Percentiles rank a stretch among this genome's conserved stretches.
phyloP scores from a whole-genome alignment of 306 rosid species.

The Ormosia emarginata region DNA sequence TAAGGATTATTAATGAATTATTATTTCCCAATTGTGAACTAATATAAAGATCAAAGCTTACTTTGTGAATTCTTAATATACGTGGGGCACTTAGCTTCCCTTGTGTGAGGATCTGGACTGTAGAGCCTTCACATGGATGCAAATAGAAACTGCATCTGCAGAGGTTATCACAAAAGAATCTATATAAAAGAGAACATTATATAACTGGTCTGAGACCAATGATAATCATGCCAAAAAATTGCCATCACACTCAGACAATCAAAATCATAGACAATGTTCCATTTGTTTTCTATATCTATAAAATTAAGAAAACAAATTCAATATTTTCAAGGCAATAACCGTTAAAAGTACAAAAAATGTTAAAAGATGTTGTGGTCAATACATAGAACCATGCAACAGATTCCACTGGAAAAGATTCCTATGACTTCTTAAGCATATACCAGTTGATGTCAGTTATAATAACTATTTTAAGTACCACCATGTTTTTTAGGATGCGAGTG shows the following conservation, averaged over 20 bases:
- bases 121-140: conserved; percentile 93
- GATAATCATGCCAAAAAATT: not conserved
- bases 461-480: not conserved
- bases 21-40: not conserved
- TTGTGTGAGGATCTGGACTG: conserved; percentile 86
- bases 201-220: not conserved
- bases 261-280: conserved; percentile 6
- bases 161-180: conserved; percentile 10
- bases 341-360: not conserved
- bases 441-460: conserved; percentile 2
- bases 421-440: conserved; percentile 3
- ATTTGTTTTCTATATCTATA: not conserved
- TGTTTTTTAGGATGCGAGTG: not conserved
- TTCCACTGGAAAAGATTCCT: not conserved
- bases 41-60: conserved; percentile 36
- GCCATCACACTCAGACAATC: conserved; percentile 2
- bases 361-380: not conserved
- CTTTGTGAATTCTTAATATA: conserved; percentile 91
- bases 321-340: conserved; percentile 3
- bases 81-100: conserved; percentile 99
- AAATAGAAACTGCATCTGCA: conserved; percentile 95
- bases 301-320: not conserved
- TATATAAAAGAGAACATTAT: conserved; percentile 7
- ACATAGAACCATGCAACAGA: conserved; percentile 8
- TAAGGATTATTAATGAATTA: not conserved